Evolutionary conservation across 352 stramenopile genomes (phyloP).

Genomic region (Phytophthora pisi): DNA sequence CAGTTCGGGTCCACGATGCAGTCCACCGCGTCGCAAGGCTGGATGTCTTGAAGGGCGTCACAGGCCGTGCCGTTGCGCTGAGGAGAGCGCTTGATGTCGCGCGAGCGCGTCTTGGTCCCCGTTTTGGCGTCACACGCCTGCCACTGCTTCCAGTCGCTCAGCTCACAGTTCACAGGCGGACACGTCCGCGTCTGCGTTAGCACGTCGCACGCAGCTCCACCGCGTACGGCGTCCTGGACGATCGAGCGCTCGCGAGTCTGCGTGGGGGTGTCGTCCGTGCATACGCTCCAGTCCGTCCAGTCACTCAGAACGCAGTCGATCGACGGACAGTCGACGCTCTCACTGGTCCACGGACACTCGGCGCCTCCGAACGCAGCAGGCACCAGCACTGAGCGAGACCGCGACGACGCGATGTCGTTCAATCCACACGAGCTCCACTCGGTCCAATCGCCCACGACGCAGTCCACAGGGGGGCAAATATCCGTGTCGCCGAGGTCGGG

Average conservation of each 20-base stretch:
- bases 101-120: constrained; percentile 31
- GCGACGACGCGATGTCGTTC: constrained; percentile 30
- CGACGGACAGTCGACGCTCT: constrained; percentile 46
- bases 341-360: constrained; percentile 36
- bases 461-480: constrained; percentile 45
- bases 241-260: constrained; percentile 51
- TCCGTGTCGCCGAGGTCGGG: constrained; percentile 45
- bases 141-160: constrained; percentile 40
- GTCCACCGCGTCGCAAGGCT: constrained; percentile 41
- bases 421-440: constrained; percentile 46
- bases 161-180: constrained; percentile 51
- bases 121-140: constrained; percentile 34
- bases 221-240: constrained; percentile 39
- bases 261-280: constrained; percentile 45
- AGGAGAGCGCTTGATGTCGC: constrained; percentile 25
- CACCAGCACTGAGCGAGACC: constrained; percentile 35
- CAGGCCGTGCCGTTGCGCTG: constrained; percentile 42
- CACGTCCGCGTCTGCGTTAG: constrained; percentile 39
- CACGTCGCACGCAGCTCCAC: constrained; percentile 39
- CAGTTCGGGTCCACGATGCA: constrained; percentile 51
- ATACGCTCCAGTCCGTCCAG: constrained; percentile 57
- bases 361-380: constrained; percentile 30
- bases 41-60: constrained; percentile 37
- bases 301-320: constrained; percentile 46
- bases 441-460: constrained; percentile 40